phyloP scores from a whole-genome alignment of 2,329 filamentous ascomycete species.

The Alternaria conjuncta region DNA sequence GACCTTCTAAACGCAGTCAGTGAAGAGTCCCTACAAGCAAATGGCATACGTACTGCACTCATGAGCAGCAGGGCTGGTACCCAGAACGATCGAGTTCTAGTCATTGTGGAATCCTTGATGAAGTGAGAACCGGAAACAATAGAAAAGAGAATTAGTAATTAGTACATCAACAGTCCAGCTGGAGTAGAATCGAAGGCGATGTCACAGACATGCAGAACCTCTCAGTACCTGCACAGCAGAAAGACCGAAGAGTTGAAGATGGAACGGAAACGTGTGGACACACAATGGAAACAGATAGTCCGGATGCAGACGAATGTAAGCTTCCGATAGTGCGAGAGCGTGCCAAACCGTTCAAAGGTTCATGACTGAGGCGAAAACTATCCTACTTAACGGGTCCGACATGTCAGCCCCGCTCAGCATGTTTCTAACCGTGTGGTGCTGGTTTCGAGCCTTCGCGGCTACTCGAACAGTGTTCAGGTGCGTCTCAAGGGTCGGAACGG shows the following conservation, averaged over 20 bases:
- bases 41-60: slow-evolving; percentile 33
- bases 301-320: slow-evolving; percentile 36
- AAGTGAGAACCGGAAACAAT: not conserved
- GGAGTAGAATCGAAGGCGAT: slow-evolving; percentile 29
- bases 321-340: slow-evolving; percentile 28
- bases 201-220: slow-evolving; percentile 44
- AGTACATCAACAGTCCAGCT: slow-evolving; percentile 48
- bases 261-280: slow-evolving; percentile 22
- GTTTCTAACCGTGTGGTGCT: slow-evolving; percentile 38
- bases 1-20: slow-evolving; percentile 33
- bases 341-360: slow-evolving; percentile 40
- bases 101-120: slow-evolving; percentile 30
- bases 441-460: slow-evolving; percentile 40
- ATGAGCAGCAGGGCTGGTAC: slow-evolving; percentile 37
- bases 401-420: slow-evolving; percentile 27
- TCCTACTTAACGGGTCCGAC: slow-evolving; percentile 35
- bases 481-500: slow-evolving; percentile 30
- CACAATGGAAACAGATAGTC: slow-evolving; percentile 22
- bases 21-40: not conserved
- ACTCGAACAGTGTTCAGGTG: slow-evolving; percentile 23
- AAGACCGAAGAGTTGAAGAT: slow-evolving; percentile 28
- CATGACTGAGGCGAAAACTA: slow-evolving; percentile 32
- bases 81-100: slow-evolving; percentile 34
- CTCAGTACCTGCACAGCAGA: slow-evolving; percentile 47
- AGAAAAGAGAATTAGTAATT: slow-evolving; percentile 33